Conservation (phyloP, 2,329 filamentous ascomycete species). For the Anisogramma anomala region DNA sequence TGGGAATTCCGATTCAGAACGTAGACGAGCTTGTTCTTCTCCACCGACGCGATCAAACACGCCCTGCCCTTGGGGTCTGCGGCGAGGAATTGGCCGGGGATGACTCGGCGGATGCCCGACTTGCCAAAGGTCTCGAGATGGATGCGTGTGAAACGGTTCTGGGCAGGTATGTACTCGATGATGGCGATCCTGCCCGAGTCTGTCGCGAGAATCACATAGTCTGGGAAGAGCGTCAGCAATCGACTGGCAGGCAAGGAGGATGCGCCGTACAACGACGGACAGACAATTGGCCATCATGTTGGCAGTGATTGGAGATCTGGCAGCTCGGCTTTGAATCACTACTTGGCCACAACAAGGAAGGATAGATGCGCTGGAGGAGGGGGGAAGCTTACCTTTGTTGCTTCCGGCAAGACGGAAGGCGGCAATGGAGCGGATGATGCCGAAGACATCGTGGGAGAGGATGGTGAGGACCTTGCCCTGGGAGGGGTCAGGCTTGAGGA, state of each 20-base stretch:
- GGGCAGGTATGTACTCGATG: conserved; percentile 76
- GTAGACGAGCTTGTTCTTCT: conserved; percentile 99
- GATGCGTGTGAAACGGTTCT: conserved; percentile 78
- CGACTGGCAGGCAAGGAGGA: neutral
- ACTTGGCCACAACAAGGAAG: conserved; percentile 41
- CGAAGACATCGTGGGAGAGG: conserved; percentile 88
- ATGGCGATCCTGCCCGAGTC: conserved; percentile 94
- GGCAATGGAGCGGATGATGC: conserved; percentile 81
- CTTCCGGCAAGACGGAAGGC: conserved; percentile 88
- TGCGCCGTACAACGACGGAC: conserved; percentile 13
- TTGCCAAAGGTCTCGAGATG: conserved; percentile 98
- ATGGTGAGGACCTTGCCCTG: conserved; percentile 79
- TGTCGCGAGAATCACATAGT: conserved; percentile 90
- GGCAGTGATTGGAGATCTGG: conserved; percentile 27
- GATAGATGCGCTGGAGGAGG: conserved; percentile 13
- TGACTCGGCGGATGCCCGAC: conserved; percentile 82
- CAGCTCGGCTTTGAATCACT: conserved; percentile 58
- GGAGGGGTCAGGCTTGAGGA: conserved; percentile 74
- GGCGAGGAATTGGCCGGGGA: conserved; percentile 92
- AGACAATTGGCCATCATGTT: conserved; percentile 14
- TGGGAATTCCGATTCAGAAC: conserved; percentile 92
- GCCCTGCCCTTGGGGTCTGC: conserved; percentile 93
- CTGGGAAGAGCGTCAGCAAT: conserved; percentile 35
- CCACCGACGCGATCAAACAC: conserved; percentile 82
- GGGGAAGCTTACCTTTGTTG: conserved; percentile 69